These are phyloP conservation scores for Albizia julibrissin DNA, from an alignment of 306 rosid species.

Conservation along the genomic window DNA sequence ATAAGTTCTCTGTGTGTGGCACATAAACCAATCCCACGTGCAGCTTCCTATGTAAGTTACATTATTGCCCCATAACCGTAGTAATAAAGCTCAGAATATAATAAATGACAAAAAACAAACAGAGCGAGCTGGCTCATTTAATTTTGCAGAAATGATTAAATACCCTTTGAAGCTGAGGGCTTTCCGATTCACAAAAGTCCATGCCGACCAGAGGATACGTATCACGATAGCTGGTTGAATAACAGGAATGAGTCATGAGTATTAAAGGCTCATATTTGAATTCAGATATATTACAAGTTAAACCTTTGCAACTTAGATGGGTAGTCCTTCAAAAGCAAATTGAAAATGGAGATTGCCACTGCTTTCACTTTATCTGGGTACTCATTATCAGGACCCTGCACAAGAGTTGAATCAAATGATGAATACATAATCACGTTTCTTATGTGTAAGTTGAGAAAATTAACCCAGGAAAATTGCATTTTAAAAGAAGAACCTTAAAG, in stretches of 20 bases:
- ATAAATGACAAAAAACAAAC: background rate
- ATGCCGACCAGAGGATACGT: background rate
- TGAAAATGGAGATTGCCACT: conserved; percentile 26
- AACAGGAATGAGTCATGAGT: background rate
- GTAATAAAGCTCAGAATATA: background rate
- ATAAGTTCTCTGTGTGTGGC: conserved; percentile 7
- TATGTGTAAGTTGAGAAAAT: background rate
- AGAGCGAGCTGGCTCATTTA: background rate
- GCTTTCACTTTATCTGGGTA: conserved; percentile 18
- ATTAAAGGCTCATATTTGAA: background rate
- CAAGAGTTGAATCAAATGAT: background rate
- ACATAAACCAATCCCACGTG: conserved; percentile 35
- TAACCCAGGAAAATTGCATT: too few relatives aligned
- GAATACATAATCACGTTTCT: background rate
- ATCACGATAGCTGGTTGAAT: conserved; percentile 24
- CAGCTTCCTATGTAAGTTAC: conserved; percentile 28
- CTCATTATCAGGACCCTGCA: background rate
- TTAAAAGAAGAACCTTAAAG: background rate
- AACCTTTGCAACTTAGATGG: conserved; percentile 28
- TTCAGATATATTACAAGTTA: background rate
- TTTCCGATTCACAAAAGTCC: background rate
- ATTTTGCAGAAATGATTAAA: conserved; percentile 16
- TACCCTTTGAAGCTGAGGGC: conserved; percentile 24
- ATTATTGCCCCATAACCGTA: background rate
- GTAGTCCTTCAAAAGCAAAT: conserved; percentile 13